These are phyloP conservation scores for Solanum neorickii DNA, from an alignment of 257 asterid species.

Conservation along the genomic window DNA sequence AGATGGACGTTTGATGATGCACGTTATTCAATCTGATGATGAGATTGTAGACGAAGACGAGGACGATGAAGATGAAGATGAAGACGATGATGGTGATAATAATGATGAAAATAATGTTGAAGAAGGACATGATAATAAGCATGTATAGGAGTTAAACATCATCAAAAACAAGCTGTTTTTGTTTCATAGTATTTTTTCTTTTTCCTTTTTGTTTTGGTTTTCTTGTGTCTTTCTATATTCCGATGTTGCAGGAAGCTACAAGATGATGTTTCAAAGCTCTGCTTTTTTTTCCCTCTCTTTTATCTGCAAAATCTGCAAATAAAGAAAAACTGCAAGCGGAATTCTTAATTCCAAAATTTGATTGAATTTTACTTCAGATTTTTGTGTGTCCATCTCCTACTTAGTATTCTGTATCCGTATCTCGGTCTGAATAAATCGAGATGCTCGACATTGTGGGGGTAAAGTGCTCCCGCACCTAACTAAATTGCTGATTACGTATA, in stretches of 20 bases:
- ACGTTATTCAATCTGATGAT: slow-evolving; percentile 47
- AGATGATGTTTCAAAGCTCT: not conserved
- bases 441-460: not conserved
- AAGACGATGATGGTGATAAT: not conserved
- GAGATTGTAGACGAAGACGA: slow-evolving; percentile 32
- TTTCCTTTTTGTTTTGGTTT: not conserved
- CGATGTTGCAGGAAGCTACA: not conserved
- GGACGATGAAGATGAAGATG: not conserved
- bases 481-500: too few species aligned
- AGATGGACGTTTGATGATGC: slow-evolving; percentile 65
- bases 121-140: not conserved
- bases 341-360: not conserved
- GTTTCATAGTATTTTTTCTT: not conserved
- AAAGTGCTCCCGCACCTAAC: not conserved
- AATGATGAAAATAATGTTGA: not conserved
- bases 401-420: not conserved
- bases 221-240: not conserved
- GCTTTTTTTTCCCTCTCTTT: not conserved
- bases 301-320: not conserved
- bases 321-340: not conserved
- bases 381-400: not conserved
- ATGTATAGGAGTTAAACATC: slow-evolving; percentile 1
- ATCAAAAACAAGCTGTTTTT: not conserved
- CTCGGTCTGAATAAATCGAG: not conserved
- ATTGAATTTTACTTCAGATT: not conserved